Conservation (phyloP, 2,329 filamentous ascomycete species). For the Dactylella cylindrospora region DNA sequence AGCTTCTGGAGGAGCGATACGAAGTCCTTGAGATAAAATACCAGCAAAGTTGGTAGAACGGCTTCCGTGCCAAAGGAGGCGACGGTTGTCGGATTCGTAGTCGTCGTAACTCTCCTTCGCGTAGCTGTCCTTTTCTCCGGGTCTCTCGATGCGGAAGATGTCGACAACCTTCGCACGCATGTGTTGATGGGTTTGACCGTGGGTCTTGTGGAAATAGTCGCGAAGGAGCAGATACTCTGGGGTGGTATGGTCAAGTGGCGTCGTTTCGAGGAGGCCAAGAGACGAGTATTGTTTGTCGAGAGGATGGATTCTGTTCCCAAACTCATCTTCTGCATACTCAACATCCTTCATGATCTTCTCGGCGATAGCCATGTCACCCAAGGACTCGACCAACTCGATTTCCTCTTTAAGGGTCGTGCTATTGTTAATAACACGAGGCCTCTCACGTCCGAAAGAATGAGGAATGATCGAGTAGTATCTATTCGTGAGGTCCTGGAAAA, state of each 20-base stretch:
- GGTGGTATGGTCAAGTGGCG: slow-evolving; percentile 61
- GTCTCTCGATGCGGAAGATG: slow-evolving; percentile 79
- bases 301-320: slow-evolving; percentile 60
- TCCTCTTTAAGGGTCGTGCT: slow-evolving; percentile 68
- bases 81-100: slow-evolving; percentile 65
- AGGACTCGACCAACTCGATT: slow-evolving; percentile 74
- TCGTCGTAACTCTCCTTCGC: slow-evolving; percentile 55
- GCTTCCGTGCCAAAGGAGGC: slow-evolving; percentile 85
- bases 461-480: slow-evolving; percentile 79
- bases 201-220: slow-evolving; percentile 67
- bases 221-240: slow-evolving; percentile 67
- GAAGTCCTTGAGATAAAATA: slow-evolving; percentile 81
- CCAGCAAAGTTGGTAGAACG: slow-evolving; percentile 81
- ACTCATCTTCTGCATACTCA: slow-evolving; percentile 57
- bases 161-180: slow-evolving; percentile 63
- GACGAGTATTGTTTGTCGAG: slow-evolving; percentile 73
- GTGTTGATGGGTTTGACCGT: slow-evolving; percentile 65
- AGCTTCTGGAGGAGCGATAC: slow-evolving; percentile 84
- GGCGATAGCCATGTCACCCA: slow-evolving; percentile 83
- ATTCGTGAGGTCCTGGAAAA: slow-evolving; percentile 69
- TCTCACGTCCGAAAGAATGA: slow-evolving; percentile 73
- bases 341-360: slow-evolving; percentile 70
- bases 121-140: slow-evolving; percentile 71
- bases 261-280: slow-evolving; percentile 75
- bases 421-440: slow-evolving; percentile 67